Conservation (phyloP, 2,329 filamentous ascomycete species). For the Stemphylium beticola region DNA sequence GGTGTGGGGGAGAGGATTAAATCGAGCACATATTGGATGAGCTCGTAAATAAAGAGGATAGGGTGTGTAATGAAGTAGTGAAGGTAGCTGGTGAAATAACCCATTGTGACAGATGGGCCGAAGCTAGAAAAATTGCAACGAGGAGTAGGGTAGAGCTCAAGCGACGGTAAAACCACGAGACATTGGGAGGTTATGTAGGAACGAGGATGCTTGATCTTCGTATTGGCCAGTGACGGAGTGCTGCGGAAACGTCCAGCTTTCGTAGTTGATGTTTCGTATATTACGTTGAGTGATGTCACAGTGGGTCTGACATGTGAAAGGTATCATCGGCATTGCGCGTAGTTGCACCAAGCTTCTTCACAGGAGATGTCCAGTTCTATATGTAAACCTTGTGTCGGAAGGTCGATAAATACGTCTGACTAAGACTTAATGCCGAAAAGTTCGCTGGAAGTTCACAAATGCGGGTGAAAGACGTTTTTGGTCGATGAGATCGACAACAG, state of each 20-base stretch:
- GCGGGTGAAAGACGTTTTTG: neutral
- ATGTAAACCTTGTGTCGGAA: no score
- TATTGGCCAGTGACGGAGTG: neutral
- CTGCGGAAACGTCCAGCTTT: constrained; percentile 18
- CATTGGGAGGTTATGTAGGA: neutral
- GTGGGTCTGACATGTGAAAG: constrained; percentile 32
- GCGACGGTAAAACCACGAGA: neutral
- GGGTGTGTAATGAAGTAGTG: constrained; percentile 47
- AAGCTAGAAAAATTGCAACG: neutral
- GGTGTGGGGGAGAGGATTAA: constrained; percentile 72
- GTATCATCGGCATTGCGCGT: neutral
- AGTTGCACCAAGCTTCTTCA: neutral
- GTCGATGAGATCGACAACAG: constrained; percentile 6
- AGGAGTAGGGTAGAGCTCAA: neutral
- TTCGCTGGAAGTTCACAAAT: neutral
- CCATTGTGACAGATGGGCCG: constrained; percentile 21
- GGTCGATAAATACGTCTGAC: neutral
- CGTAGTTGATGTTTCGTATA: constrained; percentile 15
- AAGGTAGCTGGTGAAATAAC: constrained; percentile 19
- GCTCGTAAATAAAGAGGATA: constrained; percentile 67
- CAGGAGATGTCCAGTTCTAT: neutral
- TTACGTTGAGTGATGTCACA: constrained; percentile 31
- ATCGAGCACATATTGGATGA: constrained; percentile 69
- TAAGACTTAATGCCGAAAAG: neutral
- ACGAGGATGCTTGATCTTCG: neutral